These are phyloP conservation scores for Samsoniella hepiali DNA, from an alignment of 2,329 filamentous ascomycete species.

Conservation along the genomic window DNA sequence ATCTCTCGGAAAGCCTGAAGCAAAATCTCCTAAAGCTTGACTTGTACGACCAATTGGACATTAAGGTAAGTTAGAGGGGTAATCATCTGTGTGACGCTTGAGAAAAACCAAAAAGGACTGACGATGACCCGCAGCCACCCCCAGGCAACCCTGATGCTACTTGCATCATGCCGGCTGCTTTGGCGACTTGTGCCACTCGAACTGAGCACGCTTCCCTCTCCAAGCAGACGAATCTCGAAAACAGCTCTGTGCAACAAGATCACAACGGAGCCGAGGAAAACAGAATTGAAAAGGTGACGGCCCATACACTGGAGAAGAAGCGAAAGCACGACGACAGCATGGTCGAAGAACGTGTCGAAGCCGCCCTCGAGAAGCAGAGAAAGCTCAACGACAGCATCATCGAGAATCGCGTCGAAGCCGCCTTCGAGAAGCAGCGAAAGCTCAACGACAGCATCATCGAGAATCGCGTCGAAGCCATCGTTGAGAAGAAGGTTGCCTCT, in stretches of 20 bases:
- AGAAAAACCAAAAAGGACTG: too few species aligned
- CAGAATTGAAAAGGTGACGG: background rate
- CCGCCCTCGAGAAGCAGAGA: background rate
- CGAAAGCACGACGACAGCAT: background rate
- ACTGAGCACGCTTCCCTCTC: background rate
- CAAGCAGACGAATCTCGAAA: background rate
- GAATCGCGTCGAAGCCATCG: background rate
- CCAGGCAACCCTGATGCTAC: too few species aligned
- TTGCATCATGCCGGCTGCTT: background rate
- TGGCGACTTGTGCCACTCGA: background rate
- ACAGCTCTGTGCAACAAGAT: background rate
- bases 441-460: background rate
- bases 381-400: background rate
- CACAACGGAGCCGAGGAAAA: background rate
- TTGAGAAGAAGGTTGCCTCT: background rate
- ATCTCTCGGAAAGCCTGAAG: background rate
- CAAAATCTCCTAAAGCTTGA: background rate
- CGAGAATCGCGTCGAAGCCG: background rate
- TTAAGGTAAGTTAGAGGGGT: background rate
- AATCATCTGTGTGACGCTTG: too few species aligned
- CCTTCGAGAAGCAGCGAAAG: background rate
- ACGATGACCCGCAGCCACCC: too few species aligned
- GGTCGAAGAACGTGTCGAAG: background rate
- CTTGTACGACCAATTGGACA: rapidly evolving
- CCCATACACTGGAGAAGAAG: too few species aligned